Base-by-base conservation (phyloP, 2,329 filamentous ascomycete species). In the Phoma sp. region DNA sequence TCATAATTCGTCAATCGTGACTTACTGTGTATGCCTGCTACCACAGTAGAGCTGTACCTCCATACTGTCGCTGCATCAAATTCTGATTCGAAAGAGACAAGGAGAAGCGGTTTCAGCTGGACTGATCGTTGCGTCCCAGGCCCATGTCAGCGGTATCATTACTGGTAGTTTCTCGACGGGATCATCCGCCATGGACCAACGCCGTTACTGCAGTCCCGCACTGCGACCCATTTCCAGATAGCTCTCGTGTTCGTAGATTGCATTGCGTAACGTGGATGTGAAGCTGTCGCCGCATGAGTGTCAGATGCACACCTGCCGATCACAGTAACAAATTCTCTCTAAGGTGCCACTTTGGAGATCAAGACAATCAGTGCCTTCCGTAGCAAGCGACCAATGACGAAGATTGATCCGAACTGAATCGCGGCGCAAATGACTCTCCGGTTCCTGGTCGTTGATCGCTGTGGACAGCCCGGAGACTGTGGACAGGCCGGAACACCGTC, bases 101-200 rank as follows among this genome's bases (percentile, higher is more conserved):
- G 25, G 29, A 32, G 22, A 41, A 46, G 14, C 37, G n/a, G 46
- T 10, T 35, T 30, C 50, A 50, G 44, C 49, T 54, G 59, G 37
- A 47, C 51, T 39, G 48, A 45, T 42, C 46, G 40, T 41, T 50
- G 47, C 42, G 59, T 70, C 63, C 69, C 69, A 65, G 65, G 56
- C 58, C 71, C 70, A 67, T 71, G 69, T 70, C 67, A 61, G 56
- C 64, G 71, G 70, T 60, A 63, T 62, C 50, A 47, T 58, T 52
- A 57, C 56, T 60, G 57, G 58, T 60, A 56, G 43, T 62, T 45
- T 54, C 56, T 58, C 61, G 60, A 59, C 62, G 61, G 64, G 47
- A 62, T 43, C 55, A 56, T 47, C 61, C 60, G 60, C 48, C 45
- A 14, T 51, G 49, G 57, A 43, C 52, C 37, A 47, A 39, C 47